phyloP scores from a whole-genome alignment of 2,329 filamentous ascomycete genomes.

The Hortaea werneckii region DNA sequence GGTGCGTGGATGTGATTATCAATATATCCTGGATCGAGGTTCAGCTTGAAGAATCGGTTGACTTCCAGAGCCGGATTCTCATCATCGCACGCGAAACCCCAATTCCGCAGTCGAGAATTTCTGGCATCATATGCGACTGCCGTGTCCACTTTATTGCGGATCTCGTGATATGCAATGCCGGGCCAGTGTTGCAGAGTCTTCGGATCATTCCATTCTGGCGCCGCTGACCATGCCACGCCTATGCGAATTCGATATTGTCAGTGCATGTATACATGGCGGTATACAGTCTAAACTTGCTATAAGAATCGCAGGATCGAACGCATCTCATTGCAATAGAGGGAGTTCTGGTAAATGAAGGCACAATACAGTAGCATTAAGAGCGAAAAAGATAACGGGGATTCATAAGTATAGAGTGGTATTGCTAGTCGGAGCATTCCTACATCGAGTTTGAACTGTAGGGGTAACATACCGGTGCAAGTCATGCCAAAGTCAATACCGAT shows the following conservation, averaged over 20 bases:
- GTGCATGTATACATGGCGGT: constrained; percentile 5
- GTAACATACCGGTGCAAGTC: constrained; percentile 1
- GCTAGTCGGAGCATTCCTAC: too few relatives aligned
- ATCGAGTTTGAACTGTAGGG: too few relatives aligned
- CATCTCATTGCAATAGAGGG: constrained; percentile 10
- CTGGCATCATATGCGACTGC: constrained; percentile 6
- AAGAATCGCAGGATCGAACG: too few relatives aligned
- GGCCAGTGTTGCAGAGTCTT: constrained; percentile 14
- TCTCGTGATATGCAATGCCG: constrained; percentile 8
- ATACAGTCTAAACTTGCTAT: too few relatives aligned
- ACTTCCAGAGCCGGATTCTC: constrained; percentile 5
- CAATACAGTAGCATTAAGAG: too few relatives aligned
- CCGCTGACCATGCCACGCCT: constrained; percentile 9
- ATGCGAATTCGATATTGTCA: not conserved
- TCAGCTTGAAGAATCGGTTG: constrained; percentile 14
- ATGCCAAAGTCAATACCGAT: constrained; percentile 3
- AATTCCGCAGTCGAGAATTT: constrained; percentile 1
- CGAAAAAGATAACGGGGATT: too few relatives aligned
- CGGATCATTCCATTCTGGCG: constrained; percentile 14
- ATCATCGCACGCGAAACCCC: constrained; percentile 13
- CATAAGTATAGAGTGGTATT: too few relatives aligned
- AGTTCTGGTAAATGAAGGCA: too few relatives aligned
- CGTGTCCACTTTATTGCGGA: constrained; percentile 13
- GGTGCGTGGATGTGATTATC: not conserved
- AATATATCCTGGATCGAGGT: constrained; percentile 11